phyloP scores from a whole-genome alignment of 176 grass and related monocot species.

The Oryza meyeriana region DNA sequence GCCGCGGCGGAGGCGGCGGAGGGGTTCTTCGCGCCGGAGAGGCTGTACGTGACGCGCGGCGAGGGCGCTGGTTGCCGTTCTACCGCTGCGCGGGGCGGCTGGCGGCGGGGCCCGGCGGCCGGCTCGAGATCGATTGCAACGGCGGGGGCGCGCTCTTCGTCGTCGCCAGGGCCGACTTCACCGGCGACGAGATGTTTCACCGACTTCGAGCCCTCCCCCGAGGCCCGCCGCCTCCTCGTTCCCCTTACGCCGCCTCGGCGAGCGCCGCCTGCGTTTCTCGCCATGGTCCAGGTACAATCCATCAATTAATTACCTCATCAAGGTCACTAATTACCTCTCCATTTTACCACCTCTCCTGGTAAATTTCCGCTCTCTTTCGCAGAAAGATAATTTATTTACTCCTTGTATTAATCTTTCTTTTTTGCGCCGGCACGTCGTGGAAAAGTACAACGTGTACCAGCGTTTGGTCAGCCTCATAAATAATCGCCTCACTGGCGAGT shows the following conservation, averaged over 20 bases:
- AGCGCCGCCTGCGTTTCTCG: constrained; percentile 52
- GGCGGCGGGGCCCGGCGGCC: background rate
- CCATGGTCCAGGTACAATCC: constrained; percentile 50
- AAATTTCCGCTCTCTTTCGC: background rate
- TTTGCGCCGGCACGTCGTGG: background rate
- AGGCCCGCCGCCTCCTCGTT: constrained; percentile 56
- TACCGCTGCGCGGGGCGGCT: constrained; percentile 73
- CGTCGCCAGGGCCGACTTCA: constrained; percentile 41
- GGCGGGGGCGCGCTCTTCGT: constrained; percentile 61
- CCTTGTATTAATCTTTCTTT: background rate
- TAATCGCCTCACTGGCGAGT: background rate
- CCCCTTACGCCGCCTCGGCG: constrained; percentile 44
- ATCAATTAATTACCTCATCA: background rate
- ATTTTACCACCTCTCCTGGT: background rate
- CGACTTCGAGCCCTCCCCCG: constrained; percentile 54
- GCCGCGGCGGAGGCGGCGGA: background rate
- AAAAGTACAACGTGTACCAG: background rate
- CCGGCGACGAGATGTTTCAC: constrained; percentile 43
- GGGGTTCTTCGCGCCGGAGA: constrained; percentile 45
- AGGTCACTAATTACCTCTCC: background rate
- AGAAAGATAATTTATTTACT: too few species aligned
- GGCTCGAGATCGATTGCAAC: constrained; percentile 58
- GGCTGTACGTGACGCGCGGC: constrained; percentile 47
- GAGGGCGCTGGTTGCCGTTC: constrained; percentile 50
- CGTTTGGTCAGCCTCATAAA: background rate